Conservation (phyloP, 208 protist genomes). For the Acanthamoeba royreba region DNA sequence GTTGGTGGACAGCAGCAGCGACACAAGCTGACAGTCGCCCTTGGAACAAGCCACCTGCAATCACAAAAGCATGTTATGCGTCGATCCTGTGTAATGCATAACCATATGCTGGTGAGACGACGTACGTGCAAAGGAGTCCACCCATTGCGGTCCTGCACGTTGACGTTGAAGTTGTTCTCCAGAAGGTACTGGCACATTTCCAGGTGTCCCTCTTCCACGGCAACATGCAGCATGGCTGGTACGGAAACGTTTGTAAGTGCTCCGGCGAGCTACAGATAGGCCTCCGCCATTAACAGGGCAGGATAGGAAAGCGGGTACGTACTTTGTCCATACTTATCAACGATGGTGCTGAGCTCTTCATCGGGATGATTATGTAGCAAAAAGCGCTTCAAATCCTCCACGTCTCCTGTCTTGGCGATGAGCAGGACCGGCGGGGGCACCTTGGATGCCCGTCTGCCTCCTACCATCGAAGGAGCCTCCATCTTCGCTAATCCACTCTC, state of each 20-base stretch:
- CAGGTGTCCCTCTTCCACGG: neutral
- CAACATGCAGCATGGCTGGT: neutral
- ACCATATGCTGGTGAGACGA: neutral
- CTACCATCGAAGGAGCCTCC: too few relatives aligned
- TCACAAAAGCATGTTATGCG: neutral
- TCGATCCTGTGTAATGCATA: too few relatives aligned
- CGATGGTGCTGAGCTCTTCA: neutral
- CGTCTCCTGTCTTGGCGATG: neutral
- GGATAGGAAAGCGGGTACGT: neutral
- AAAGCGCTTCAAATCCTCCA: neutral
- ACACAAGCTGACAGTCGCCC: neutral
- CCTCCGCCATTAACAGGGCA: neutral
- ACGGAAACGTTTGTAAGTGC: neutral
- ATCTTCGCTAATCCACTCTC: too few relatives aligned
- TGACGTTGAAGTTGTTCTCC: neutral
- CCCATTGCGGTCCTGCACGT: neutral
- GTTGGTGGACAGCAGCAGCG: neutral
- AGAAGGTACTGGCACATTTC: neutral
- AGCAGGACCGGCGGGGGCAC: neutral
- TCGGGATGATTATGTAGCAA: neutral
- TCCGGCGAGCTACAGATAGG: neutral
- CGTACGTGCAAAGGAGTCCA: constrained; percentile 10
- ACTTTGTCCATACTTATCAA: neutral
- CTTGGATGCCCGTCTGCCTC: neutral
- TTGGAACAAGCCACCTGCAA: neutral